A percentile compares a stretch with the other conserved stretches of the same genome.
Conservation (phyloP, 345 rosid genomes). For the Populus ilicifolia region DNA sequence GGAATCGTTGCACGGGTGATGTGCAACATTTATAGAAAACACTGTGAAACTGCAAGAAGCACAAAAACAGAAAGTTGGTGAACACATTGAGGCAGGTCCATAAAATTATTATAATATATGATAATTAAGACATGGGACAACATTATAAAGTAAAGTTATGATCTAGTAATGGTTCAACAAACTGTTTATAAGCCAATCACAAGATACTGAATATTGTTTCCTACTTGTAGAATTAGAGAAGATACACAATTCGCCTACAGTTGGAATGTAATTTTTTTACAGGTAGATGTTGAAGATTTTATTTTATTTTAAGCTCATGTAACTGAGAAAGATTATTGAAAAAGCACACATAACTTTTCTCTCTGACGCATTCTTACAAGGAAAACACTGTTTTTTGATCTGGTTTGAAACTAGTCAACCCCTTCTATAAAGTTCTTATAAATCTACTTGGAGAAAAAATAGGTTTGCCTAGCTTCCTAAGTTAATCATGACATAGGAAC, state of each 20-base stretch:
- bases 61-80: not conserved
- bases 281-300: not conserved
- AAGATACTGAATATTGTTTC: not conserved
- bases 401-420: not conserved
- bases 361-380: not conserved
- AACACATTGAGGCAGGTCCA: not conserved
- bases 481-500: not conserved
- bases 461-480: not conserved
- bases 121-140: not conserved
- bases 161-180: not conserved
- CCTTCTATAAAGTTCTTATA: not conserved
- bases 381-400: not conserved
- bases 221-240: not conserved
- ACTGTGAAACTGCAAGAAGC: conserved; percentile 54
- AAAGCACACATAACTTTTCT: not conserved
- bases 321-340: not conserved
- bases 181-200: not conserved
- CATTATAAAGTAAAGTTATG: not conserved
- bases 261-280: not conserved
- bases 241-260: not conserved
- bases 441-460: not conserved
- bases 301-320: not conserved
- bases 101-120: not conserved
- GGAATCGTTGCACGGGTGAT: too few relatives aligned
- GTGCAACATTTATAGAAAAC: too few relatives aligned